Base-by-base conservation (phyloP, 148 eudicot species). In the Diospyros kaki region DNA sequence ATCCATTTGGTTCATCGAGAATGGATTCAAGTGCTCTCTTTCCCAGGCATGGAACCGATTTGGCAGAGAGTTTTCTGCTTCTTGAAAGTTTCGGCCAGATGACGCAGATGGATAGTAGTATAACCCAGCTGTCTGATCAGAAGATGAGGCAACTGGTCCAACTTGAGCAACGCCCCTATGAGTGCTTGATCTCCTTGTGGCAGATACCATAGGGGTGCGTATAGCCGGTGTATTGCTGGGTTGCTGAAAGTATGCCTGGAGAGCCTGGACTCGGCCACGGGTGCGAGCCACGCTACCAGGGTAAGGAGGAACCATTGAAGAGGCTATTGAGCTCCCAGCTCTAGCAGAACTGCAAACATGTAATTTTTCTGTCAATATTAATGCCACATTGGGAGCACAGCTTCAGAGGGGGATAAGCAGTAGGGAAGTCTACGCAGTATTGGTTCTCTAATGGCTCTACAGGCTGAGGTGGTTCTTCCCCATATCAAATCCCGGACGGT, bases 161-260 rank as follows among this genome's bases (percentile, higher is more conserved):
- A 69, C 81, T 80, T 83, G 93, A 11, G 89, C 58, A 58, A 75
- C 14, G 56, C 83, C 79, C 45, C 91, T 76, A 63, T 91, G 97
- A 78, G 73, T 74, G 83, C 64, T 83, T 42, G 96, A 74, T 86
- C 95, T 87, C 67, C 92, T 83, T 40, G 88, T 15, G 60, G 72
- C 74, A 50, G 92, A 62, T 13, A 84, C 63, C 40, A 80, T 42
- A 1, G 96, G 87, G 1, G 89, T 62, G 8, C 85, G 93, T 43
- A 81, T 62, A 43, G 87, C 80, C 42, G 86, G 85, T 55, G 89
- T 82, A 44, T 66, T 82, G 81, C 83, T 86, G 2, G 90, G 88
- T 73, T 82, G 97, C 69, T 92, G 97, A 78, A 84, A 91, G 72
- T 94, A 90, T 76, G 95, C 97, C 75, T 94, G 98, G 72, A 90